Conservation (phyloP, 2,329 filamentous ascomycete species). For the Periconia sp. region DNA sequence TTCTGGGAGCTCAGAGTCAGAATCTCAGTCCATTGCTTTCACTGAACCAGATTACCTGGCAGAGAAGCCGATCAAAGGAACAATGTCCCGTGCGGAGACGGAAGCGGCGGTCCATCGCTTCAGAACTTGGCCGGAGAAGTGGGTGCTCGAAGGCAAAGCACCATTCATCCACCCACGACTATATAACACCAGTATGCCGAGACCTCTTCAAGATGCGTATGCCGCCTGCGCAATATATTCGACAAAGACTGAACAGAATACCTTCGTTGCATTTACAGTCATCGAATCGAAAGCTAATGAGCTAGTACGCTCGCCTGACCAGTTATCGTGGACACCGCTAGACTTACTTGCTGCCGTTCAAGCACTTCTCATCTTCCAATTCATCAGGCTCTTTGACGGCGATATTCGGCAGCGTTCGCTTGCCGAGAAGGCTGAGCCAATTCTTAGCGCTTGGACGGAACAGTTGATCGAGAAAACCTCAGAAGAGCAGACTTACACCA, state of each 20-base stretch:
- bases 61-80: neutral
- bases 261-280: slow-evolving; percentile 14
- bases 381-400: slow-evolving; percentile 35
- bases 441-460: slow-evolving; percentile 27
- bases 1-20: slow-evolving; percentile 1
- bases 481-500: slow-evolving; percentile 15
- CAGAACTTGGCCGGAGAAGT: slow-evolving; percentile 22
- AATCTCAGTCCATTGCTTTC: neutral
- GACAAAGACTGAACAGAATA: slow-evolving; percentile 11
- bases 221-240: slow-evolving; percentile 20
- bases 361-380: slow-evolving; percentile 32
- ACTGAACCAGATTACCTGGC: slow-evolving; percentile 1
- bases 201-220: slow-evolving; percentile 19
- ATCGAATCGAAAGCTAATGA: slow-evolving; percentile 15
- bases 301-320: slow-evolving; percentile 13
- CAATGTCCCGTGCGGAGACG: slow-evolving; percentile 16
- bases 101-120: slow-evolving; percentile 22
- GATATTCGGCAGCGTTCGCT: slow-evolving; percentile 26
- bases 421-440: slow-evolving; percentile 27
- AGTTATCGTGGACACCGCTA: slow-evolving; percentile 3
- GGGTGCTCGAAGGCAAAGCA: slow-evolving; percentile 16
- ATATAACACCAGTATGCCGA: slow-evolving; percentile 11
- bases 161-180: slow-evolving; percentile 20
- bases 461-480: slow-evolving; percentile 15
- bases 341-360: slow-evolving; percentile 25